Evolutionary conservation across 129 eudicot species (phyloP).

Genomic region (Flaveria bidentis): DNA sequence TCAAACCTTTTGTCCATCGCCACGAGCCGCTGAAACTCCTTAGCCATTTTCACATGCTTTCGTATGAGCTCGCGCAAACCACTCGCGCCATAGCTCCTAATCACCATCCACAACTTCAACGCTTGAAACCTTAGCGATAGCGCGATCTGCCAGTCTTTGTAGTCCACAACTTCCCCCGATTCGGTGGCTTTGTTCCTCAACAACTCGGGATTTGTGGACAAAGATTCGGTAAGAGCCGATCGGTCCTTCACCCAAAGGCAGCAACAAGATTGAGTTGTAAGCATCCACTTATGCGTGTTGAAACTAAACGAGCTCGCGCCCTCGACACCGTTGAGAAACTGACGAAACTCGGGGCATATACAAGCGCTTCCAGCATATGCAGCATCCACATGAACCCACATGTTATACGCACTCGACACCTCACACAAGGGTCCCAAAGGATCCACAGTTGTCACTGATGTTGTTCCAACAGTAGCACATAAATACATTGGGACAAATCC

Average conservation of each 20-base stretch:
- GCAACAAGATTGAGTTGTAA: constrained; percentile 25
- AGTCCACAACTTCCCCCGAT: constrained; percentile 26
- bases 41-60: constrained; percentile 35
- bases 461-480: constrained; percentile 40
- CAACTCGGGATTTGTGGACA: constrained; percentile 25
- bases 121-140: constrained; percentile 17
- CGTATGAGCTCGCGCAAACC: neutral
- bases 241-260: constrained; percentile 40
- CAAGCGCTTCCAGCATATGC: neutral
- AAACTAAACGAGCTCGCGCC: constrained; percentile 31
- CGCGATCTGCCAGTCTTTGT: constrained; percentile 25
- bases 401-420: neutral
- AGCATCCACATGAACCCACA: constrained; percentile 48
- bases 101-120: constrained; percentile 13
- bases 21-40: constrained; percentile 33
- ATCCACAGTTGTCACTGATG: constrained; percentile 34
- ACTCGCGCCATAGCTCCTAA: constrained; percentile 27
- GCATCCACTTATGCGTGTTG: constrained; percentile 39
- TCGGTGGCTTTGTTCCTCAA: constrained; percentile 12
- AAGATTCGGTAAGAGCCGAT: constrained; percentile 1
- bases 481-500: constrained; percentile 38
- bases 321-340: constrained; percentile 32
- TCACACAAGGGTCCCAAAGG: constrained; percentile 21
- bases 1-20: constrained; percentile 15
- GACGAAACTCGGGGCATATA: constrained; percentile 37